Evolutionary conservation across 495 filamentous ascomycete species (phyloP), one percentile per base, ranked within the genome.

Genomic region (Thermochaetoides thermophila): DNA sequence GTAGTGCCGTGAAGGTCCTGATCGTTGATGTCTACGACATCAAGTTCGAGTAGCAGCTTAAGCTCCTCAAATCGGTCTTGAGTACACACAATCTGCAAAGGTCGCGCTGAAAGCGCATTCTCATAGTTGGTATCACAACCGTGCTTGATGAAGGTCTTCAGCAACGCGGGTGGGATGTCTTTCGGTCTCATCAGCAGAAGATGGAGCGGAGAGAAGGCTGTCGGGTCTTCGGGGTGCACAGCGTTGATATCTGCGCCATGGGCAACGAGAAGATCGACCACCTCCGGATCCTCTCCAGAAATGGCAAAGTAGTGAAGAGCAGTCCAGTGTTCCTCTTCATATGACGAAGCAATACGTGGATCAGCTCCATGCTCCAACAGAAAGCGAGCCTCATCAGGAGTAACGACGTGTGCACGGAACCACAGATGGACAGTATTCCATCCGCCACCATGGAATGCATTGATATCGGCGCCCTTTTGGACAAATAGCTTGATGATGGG

Each of bases 401-500:
- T 27, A 5, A 30, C 22, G 3, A 32, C 31, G 6, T 15, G 26
- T 14, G 17, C 4, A 1, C 5, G 10, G 6, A 43, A 7, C 32
- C 33, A 43, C 12, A 13, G 14, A 5, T 38, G 29, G 1, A 43
- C 25, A 4, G 40, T 27, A 1, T n/a, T 30, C 7, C 7, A 14
- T 1, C 13, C 31, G 1, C 5, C 18, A 1, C 12, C 28, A 26
- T 32, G 30, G 10, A 29, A 21, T 18, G 44, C 21, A 28, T 68
- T 62, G 13, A 73, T 48, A 34, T 65, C 48, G 5, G 69, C 68
- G 2, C 57, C 53, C 35, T 59, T 50, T n/a, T 52, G 38, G 23
- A 74, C 33, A 10, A 76, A 43, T 30, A 73, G 34, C 35, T 55
- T 44, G 17, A 74, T 56, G 10, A 69, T 63, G 29, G 66, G 58